A percentile compares a stretch with the other conserved stretches of the same genome.
Evolutionary conservation across 257 asterid genomes (phyloP).

Genomic region (Capsicum rhomboideum): DNA sequence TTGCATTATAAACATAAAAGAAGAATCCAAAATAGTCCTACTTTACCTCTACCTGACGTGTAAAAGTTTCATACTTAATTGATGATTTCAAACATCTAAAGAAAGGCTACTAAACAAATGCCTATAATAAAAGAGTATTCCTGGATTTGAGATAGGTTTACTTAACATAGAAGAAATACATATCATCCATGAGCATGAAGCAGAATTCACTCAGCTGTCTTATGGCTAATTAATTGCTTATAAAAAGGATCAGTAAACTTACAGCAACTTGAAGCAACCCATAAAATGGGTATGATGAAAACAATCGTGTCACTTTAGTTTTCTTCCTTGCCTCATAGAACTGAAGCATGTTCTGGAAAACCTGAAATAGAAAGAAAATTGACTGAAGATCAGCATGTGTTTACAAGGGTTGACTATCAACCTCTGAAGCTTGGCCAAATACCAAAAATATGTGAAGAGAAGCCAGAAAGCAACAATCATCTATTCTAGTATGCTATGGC

Average conservation of each 20-base stretch:
- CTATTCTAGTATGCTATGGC: not conserved
- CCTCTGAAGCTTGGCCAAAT: not conserved
- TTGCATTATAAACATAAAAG: not conserved
- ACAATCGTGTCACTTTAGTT: slow-evolving; percentile 37
- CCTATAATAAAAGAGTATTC: not conserved
- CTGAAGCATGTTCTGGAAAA: slow-evolving; percentile 63
- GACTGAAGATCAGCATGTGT: slow-evolving; percentile 1
- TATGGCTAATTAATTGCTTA: not conserved
- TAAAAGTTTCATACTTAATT: too few relatives aligned
- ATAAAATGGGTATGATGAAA: slow-evolving; percentile 50
- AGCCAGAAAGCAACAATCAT: too few relatives aligned
- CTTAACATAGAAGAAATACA: not conserved
- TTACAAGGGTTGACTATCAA: too few relatives aligned
- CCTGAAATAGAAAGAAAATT: slow-evolving; percentile 33
- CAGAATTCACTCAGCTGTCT: not conserved
- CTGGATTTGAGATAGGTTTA: not conserved
- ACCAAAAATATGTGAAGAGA: not conserved
- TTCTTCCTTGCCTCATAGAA: slow-evolving; percentile 30
- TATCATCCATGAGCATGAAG: not conserved
- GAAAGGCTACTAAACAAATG: not conserved
- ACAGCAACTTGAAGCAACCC: slow-evolving; percentile 87
- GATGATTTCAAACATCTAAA: not conserved
- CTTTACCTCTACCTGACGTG: too few relatives aligned
- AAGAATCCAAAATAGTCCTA: not conserved
- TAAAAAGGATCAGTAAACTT: slow-evolving; percentile 15